Evolutionary conservation across 345 rosid species (phyloP).

Genomic region (Eucalyptus sp.): DNA sequence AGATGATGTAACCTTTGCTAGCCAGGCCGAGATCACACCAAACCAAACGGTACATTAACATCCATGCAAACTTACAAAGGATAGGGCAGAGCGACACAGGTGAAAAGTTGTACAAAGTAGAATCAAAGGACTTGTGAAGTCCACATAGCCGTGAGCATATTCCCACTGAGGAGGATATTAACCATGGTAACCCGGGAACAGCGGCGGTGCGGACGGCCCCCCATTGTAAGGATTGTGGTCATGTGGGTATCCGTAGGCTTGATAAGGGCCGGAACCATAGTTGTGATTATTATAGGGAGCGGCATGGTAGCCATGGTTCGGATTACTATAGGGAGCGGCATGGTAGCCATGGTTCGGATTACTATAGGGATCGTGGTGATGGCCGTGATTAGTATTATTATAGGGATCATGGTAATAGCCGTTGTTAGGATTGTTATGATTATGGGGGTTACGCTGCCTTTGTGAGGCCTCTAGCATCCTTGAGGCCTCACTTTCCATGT

Average conservation of each 20-base stretch:
- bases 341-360: too few species aligned
- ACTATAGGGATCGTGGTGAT: too few species aligned
- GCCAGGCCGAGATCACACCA: neutral
- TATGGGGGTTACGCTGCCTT: too few species aligned
- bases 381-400: accelerated
- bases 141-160: neutral
- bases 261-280: neutral
- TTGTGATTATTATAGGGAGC: too few species aligned
- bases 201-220: neutral
- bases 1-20: neutral
- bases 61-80: neutral
- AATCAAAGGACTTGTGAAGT: neutral
- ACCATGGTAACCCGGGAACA: neutral
- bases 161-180: neutral
- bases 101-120: neutral
- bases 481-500: neutral
- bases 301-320: too few species aligned
- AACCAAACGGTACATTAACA: neutral
- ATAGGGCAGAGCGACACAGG: neutral
- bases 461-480: neutral
- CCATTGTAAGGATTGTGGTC: neutral
- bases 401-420: too few species aligned
- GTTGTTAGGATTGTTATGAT: too few species aligned
- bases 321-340: too few species aligned
- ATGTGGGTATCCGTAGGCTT: neutral